phyloP scores from a whole-genome alignment of 2,329 filamentous ascomycete genomes.

The Juglanconis juglandina region DNA sequence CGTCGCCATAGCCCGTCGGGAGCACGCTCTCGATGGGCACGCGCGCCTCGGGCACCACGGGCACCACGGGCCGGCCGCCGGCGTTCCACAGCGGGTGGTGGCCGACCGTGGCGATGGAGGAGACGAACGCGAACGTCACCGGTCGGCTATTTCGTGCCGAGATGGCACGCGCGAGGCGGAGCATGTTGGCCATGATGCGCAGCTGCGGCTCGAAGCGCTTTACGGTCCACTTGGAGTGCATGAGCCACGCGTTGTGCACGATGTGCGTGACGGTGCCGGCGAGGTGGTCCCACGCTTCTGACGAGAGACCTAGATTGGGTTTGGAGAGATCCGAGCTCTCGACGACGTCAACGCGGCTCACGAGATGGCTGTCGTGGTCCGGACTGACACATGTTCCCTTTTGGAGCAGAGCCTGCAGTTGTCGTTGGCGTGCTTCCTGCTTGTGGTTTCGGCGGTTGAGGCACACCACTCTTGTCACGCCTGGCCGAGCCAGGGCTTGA shows the following conservation, averaged over 20 bases:
- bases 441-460: slow-evolving; percentile 39
- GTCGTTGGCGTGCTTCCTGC: slow-evolving; percentile 30
- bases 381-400: slow-evolving; percentile 10
- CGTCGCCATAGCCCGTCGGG: slow-evolving; percentile 47
- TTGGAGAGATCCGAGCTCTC: slow-evolving; percentile 37
- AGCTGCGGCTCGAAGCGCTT: slow-evolving; percentile 41
- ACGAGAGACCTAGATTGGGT: slow-evolving; percentile 39
- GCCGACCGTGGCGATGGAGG: slow-evolving; percentile 39
- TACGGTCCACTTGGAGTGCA: slow-evolving; percentile 39
- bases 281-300: slow-evolving; percentile 35
- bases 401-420: slow-evolving; percentile 22
- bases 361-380: slow-evolving; percentile 26
- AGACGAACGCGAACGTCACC: slow-evolving; percentile 39
- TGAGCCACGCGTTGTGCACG: slow-evolving; percentile 51
- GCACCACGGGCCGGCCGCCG: slow-evolving; percentile 15
- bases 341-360: slow-evolving; percentile 30
- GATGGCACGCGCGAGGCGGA: slow-evolving; percentile 36
- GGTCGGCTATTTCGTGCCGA: slow-evolving; percentile 15
- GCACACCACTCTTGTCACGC: slow-evolving; percentile 36
- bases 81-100: slow-evolving; percentile 4
- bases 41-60: slow-evolving; percentile 39
- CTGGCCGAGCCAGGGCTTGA: slow-evolving; percentile 23
- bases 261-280: slow-evolving; percentile 42
- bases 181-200: slow-evolving; percentile 40
- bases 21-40: slow-evolving; percentile 37